Conservation (phyloP, 352 stramenopile species). For the Pythium scleroteichum region DNA sequence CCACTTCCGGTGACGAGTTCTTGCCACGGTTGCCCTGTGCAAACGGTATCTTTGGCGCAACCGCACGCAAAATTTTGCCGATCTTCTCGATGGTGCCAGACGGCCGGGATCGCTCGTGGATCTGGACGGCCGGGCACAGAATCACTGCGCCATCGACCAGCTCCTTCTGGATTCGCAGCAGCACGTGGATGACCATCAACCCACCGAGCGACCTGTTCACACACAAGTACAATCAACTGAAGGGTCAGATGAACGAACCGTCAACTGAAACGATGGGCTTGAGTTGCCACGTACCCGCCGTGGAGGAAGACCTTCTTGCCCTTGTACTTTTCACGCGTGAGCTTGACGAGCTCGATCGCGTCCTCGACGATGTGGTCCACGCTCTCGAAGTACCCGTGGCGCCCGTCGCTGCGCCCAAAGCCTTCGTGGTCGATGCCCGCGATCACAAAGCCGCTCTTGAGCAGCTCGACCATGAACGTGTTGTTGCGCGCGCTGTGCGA, state of each 20-base stretch:
- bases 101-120: slow-evolving; percentile 56
- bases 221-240: slow-evolving; percentile 11
- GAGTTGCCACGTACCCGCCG: slow-evolving; percentile 43
- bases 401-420: slow-evolving; percentile 73
- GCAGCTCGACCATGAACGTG: slow-evolving; percentile 67
- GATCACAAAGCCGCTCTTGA: slow-evolving; percentile 64
- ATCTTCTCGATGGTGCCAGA: slow-evolving; percentile 45
- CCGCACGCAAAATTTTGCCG: slow-evolving; percentile 50
- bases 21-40: slow-evolving; percentile 56
- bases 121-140: slow-evolving; percentile 67
- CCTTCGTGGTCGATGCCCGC: slow-evolving; percentile 70
- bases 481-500: slow-evolving; percentile 81
- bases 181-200: slow-evolving; percentile 59
- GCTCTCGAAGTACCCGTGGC: slow-evolving; percentile 76
- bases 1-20: slow-evolving; percentile 65
- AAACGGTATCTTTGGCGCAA: slow-evolving; percentile 68
- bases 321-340: slow-evolving; percentile 62
- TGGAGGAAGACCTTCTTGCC: slow-evolving; percentile 71
- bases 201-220: slow-evolving; percentile 63
- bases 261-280: background rate
- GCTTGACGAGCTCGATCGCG: slow-evolving; percentile 57
- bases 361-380: slow-evolving; percentile 64
- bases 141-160: slow-evolving; percentile 75
- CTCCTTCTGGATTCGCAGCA: slow-evolving; percentile 43
- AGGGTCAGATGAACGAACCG: slow-evolving; percentile 4